Percentiles rank a stretch among this genome's conserved stretches.
Conservation (phyloP, 2,329 filamentous ascomycete genomes). For the Apiospora pterosperma region DNA sequence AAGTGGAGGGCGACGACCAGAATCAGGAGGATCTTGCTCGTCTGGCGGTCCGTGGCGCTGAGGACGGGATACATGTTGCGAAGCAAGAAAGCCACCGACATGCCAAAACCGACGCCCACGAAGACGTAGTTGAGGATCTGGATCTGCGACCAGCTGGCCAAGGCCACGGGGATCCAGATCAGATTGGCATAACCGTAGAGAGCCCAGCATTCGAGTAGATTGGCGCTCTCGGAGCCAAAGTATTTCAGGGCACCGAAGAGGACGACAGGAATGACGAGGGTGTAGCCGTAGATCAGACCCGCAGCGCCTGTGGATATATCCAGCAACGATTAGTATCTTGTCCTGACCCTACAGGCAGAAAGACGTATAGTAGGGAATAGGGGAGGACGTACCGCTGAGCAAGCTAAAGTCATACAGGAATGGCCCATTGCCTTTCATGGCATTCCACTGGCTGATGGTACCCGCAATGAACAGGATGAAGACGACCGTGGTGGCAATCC, state of each 20-base stretch:
- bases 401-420: constrained; percentile 92
- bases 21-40: constrained; percentile 81
- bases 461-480: constrained; percentile 93
- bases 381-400: constrained; percentile 64
- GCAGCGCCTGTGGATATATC: constrained; percentile 60
- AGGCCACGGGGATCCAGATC: constrained; percentile 92
- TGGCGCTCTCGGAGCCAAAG: constrained; percentile 91
- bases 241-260: constrained; percentile 89
- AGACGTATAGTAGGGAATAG: constrained; percentile 1
- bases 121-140: constrained; percentile 90
- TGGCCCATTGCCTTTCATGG: constrained; percentile 61
- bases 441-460: constrained; percentile 88
- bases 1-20: constrained; percentile 83
- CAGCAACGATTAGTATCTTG: not conserved
- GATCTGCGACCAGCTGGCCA: constrained; percentile 86
- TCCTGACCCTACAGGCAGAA: constrained; percentile 4
- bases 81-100: constrained; percentile 80
- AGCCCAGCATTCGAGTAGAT: constrained; percentile 91
- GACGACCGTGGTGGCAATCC: constrained; percentile 97
- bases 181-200: constrained; percentile 96
- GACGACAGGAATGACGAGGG: constrained; percentile 75
- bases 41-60: constrained; percentile 87
- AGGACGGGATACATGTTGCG: constrained; percentile 89
- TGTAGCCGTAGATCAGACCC: constrained; percentile 94
- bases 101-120: constrained; percentile 78